These are phyloP conservation scores for Maudiozyma bulderi DNA, from an alignment of 805 yeast genomes.

Conservation along the genomic window DNA sequence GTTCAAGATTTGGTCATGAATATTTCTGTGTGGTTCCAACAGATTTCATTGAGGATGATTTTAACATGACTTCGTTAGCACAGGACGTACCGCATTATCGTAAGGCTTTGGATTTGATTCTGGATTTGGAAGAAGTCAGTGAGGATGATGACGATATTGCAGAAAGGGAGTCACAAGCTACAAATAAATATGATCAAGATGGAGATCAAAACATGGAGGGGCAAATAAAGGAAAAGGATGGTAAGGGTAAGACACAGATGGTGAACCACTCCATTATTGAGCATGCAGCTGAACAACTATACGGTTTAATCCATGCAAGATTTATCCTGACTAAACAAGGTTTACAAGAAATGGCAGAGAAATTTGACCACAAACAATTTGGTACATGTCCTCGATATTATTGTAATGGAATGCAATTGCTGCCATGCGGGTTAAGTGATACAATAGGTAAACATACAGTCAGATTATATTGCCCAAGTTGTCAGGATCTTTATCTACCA, in stretches of 20 bases:
- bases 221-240: background rate
- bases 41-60: slow-evolving; percentile 93
- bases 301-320: slow-evolving; percentile 91
- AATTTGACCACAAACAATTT: slow-evolving; percentile 79
- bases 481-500: slow-evolving; percentile 85
- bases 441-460: slow-evolving; percentile 88
- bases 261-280: slow-evolving; percentile 58
- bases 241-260: slow-evolving; percentile 29
- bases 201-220: background rate
- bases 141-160: slow-evolving; percentile 27
- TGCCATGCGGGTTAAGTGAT: slow-evolving; percentile 89
- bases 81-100: slow-evolving; percentile 82
- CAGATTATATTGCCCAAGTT: slow-evolving; percentile 86
- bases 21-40: slow-evolving; percentile 86
- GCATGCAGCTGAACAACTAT: slow-evolving; percentile 83
- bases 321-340: slow-evolving; percentile 86
- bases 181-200: slow-evolving; percentile 9
- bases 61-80: slow-evolving; percentile 83
- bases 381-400: slow-evolving; percentile 86
- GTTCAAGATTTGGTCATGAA: slow-evolving; percentile 74
- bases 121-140: slow-evolving; percentile 61
- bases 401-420: slow-evolving; percentile 81
- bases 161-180: background rate
- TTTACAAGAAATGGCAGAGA: slow-evolving; percentile 82
- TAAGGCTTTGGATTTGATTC: slow-evolving; percentile 82